Evolutionary conservation across 2,329 filamentous ascomycete genomes (phyloP).

Genomic region (Metarhizium album): DNA sequence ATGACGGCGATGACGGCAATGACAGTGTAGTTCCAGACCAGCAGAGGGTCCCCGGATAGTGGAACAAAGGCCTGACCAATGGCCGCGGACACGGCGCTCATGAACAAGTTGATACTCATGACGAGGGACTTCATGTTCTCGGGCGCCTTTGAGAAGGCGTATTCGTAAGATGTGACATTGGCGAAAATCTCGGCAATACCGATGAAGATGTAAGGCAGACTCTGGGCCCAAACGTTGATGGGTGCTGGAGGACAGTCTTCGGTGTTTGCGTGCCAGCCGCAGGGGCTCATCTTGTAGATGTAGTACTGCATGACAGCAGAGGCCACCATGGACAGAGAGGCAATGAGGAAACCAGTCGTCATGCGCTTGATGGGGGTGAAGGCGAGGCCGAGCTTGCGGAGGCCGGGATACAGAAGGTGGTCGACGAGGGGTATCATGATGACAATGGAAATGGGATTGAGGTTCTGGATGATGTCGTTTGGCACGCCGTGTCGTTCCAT

Average conservation of each 20-base stretch:
- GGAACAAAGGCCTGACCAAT: constrained; percentile 58
- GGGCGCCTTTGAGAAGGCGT: constrained; percentile 68
- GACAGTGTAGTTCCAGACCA: constrained; percentile 61
- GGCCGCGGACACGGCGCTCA: constrained; percentile 57
- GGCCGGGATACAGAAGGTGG: constrained; percentile 54
- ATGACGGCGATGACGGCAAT: constrained; percentile 52
- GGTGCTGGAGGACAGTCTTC: constrained; percentile 38
- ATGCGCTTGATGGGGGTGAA: constrained; percentile 73
- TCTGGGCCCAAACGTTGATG: constrained; percentile 56
- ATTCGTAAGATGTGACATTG: constrained; percentile 55
- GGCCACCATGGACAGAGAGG: constrained; percentile 48
- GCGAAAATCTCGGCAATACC: constrained; percentile 43
- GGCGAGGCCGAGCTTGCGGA: constrained; percentile 50
- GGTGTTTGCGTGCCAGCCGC: constrained; percentile 42
- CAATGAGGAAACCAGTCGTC: constrained; percentile 56
- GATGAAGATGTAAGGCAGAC: constrained; percentile 38
- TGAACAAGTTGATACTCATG: constrained; percentile 58
- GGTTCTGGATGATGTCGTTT: constrained; percentile 67
- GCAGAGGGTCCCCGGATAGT: constrained; percentile 50
- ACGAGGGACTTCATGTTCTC: constrained; percentile 75
- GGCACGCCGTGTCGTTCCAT: constrained; percentile 61
- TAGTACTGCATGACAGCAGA: constrained; percentile 47
- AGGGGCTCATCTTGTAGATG: constrained; percentile 53
- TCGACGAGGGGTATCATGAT: constrained; percentile 67
- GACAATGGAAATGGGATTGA: constrained; percentile 65